Base-by-base conservation (phyloP, 805 yeast species). In the Pichia exigua region DNA sequence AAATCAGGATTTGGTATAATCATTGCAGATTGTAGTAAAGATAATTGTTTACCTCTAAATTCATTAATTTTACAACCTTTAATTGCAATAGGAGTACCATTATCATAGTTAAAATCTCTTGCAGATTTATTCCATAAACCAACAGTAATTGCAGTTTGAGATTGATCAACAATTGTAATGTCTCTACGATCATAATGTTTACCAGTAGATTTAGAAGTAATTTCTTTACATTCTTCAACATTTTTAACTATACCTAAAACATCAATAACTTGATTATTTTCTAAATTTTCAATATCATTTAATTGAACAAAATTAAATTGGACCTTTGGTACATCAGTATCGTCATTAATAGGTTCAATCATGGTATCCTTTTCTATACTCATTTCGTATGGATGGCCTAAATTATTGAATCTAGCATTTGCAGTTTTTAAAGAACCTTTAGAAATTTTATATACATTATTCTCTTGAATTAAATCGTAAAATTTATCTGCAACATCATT, bases 111-210 rank as follows among this genome's bases (percentile, higher is more conserved):
- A 63, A 94, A 94, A 47, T 86, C 89, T 22, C 82, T 67, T 4
- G 99, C 98, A 50, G 81, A 77, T 56, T 84, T 82, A 61, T 91
- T 92, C 98, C 99, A 94, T 57, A 94, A 71, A 1, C 97, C 96
- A 47, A 90, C 80, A 21, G 79, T 75, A 44, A 91, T 80, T 3
- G 89, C 82, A 60, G 77, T 81, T 44, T 83, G 85, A 7, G 95
- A 74, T 59, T 87, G 87, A 66, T 94, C 99, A 35, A 89, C 98
- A 54, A 94, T 72, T 3, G 79, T 74, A 45, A 94, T 75, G 64
- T 92, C 96, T 68, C 99, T 86, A 72, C 96, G 86, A 66, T 90
- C 94, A 66, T 85, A 92, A 1, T 92, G 88, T 64, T 88, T 85
- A 47, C 96, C 97, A 6, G 97, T 85, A 12, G 85, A 74, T 68